phyloP scores from a whole-genome alignment of 1,139 yeast genomes.

The Debaryomyces sp. region DNA sequence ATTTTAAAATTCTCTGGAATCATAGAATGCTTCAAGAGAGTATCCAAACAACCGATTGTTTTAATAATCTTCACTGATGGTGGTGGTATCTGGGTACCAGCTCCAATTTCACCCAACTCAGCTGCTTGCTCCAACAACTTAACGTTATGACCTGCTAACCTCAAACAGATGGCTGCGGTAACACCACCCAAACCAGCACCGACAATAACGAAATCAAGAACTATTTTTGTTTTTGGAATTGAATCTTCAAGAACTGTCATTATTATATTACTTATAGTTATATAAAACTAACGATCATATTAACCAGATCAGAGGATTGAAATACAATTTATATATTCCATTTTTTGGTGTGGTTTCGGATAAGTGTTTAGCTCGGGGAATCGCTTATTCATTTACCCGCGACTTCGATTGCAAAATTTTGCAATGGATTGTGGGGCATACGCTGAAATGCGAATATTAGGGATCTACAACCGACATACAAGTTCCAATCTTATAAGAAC shows the following conservation, averaged over 20 bases:
- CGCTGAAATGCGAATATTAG: background rate
- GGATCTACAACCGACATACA: background rate
- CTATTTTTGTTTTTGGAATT: slow-evolving; percentile 9
- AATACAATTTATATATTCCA: background rate
- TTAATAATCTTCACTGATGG: slow-evolving; percentile 27
- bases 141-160: slow-evolving; percentile 35
- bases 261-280: background rate
- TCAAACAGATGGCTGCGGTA: slow-evolving; percentile 35
- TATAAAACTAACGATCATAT: background rate
- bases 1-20: slow-evolving; percentile 26
- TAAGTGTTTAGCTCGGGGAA: background rate
- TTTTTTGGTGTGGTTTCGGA: background rate
- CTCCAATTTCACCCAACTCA: slow-evolving; percentile 42
- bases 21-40: slow-evolving; percentile 22
- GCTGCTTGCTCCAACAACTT: slow-evolving; percentile 33
- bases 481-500: too few relatives aligned
- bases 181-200: slow-evolving; percentile 46
- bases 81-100: slow-evolving; percentile 42
- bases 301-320: background rate
- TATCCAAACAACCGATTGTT: slow-evolving; percentile 25
- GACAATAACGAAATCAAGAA: slow-evolving; percentile 21
- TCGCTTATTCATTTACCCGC: background rate
- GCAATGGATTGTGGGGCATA: background rate
- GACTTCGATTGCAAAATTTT: background rate
- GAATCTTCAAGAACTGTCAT: slow-evolving; percentile 7